Evolutionary conservation across 495 filamentous ascomycete species (phyloP).

Genomic region (Tuber borchii): DNA sequence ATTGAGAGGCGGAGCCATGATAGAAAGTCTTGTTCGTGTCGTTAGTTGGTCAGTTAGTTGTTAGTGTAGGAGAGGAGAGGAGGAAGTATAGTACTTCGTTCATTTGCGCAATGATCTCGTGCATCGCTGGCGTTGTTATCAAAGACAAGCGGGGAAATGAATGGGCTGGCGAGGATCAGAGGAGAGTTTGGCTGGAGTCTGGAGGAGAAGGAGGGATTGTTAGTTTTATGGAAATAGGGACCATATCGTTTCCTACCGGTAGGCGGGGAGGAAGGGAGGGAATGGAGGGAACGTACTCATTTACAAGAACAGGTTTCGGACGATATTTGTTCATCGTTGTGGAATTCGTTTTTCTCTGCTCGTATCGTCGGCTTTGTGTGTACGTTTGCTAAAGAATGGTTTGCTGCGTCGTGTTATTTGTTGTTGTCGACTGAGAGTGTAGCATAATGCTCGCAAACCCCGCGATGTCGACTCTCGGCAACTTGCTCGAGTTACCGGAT

Average conservation of each 20-base stretch:
- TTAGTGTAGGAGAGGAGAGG: background rate
- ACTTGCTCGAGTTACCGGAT: background rate
- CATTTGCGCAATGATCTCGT: slow-evolving; percentile 72
- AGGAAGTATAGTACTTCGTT: slow-evolving; percentile 65
- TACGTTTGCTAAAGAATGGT: background rate
- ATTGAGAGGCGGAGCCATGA: slow-evolving; percentile 88
- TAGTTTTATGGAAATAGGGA: background rate
- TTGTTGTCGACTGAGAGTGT: background rate
- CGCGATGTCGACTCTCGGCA: background rate
- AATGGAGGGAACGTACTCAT: slow-evolving; percentile 30
- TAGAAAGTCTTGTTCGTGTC: slow-evolving; percentile 56
- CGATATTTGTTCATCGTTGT: slow-evolving; percentile 17
- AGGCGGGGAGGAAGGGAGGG: background rate
- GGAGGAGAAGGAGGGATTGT: background rate
- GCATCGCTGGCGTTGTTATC: slow-evolving; percentile 84
- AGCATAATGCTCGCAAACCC: too few species aligned
- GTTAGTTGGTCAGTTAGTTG: slow-evolving; percentile 3
- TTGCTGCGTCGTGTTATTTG: background rate
- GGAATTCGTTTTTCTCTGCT: background rate
- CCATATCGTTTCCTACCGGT: background rate
- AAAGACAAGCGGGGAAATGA: slow-evolving; percentile 75
- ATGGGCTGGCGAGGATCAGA: slow-evolving; percentile 59
- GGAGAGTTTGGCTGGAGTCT: slow-evolving; percentile 39
- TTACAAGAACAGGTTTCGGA: slow-evolving; percentile 22
- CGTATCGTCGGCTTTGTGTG: too few species aligned